Percentiles rank a stretch among this genome's conserved stretches.
phyloP scores from a whole-genome alignment of 1,284 basidiomycete species.

The Coriolopsis trogii region DNA sequence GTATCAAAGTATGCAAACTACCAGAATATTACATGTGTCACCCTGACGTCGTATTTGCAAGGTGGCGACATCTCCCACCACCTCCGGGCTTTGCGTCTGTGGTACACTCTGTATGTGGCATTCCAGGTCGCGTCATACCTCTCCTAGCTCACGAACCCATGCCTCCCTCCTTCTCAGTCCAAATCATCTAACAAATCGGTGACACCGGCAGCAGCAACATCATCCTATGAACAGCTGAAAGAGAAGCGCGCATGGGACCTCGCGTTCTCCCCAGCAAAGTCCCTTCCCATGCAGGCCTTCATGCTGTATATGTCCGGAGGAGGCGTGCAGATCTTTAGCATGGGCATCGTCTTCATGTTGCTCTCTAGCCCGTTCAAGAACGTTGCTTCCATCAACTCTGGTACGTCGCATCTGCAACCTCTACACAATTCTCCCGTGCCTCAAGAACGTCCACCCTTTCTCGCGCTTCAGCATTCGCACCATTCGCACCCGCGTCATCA shows the following conservation, averaged over 20 bases:
- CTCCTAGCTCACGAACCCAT: not conserved
- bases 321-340: constrained; percentile 91
- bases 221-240: constrained; percentile 69
- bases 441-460: not conserved
- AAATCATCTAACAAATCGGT: constrained; percentile 43
- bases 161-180: constrained; percentile 33
- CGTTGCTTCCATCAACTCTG: constrained; percentile 71
- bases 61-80: constrained; percentile 62
- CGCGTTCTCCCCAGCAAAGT: constrained; percentile 83
- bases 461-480: constrained; percentile 57
- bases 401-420: constrained; percentile 49
- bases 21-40: too few species aligned
- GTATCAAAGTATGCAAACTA: constrained; percentile 16
- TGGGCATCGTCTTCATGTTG: constrained; percentile 92
- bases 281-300: constrained; percentile 91
- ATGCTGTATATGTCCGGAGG: constrained; percentile 97
- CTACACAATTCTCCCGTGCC: not conserved
- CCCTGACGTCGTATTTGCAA: constrained; percentile 25
- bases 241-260: constrained; percentile 87
- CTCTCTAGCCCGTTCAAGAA: constrained; percentile 83
- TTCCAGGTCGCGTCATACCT: constrained; percentile 26
- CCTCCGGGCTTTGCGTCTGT: constrained; percentile 60
- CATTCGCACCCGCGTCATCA: constrained; percentile 60
- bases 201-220: constrained; percentile 29
- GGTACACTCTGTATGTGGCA: constrained; percentile 25